Evolutionary conservation across 257 asterid species (phyloP).

Genomic region (Salvia miltiorrhiza): DNA sequence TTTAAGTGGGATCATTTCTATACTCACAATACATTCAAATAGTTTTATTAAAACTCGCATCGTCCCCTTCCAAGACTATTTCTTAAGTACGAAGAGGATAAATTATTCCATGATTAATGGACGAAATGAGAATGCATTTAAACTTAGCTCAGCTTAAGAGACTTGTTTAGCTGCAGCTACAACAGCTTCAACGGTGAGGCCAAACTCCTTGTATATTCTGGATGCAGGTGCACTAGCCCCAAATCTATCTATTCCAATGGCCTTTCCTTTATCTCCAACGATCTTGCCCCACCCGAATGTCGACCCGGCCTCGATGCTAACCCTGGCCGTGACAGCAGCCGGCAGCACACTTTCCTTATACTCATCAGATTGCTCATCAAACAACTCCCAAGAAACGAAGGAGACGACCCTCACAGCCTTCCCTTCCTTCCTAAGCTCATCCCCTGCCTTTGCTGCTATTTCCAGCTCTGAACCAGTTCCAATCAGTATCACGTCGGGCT

Average conservation of each 20-base stretch:
- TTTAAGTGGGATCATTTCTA: no score
- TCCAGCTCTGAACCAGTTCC: conserved; percentile 86
- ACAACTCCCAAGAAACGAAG: conserved; percentile 79
- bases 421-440: conserved; percentile 74
- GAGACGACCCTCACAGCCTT: conserved; percentile 78
- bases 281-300: conserved; percentile 73
- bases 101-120: no score
- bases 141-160: conserved; percentile 38
- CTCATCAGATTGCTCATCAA: conserved; percentile 59
- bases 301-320: conserved; percentile 80
- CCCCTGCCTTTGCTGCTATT: conserved; percentile 71
- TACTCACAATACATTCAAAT: no score
- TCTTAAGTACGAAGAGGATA: no score
- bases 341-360: conserved; percentile 84
- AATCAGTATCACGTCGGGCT: conserved; percentile 66
- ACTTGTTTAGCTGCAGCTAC: conserved; percentile 74
- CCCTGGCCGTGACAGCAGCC: conserved; percentile 59
- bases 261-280: conserved; percentile 65
- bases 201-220: conserved; percentile 69
- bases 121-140: no score
- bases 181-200: conserved; percentile 69
- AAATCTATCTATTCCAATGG: conserved; percentile 67
- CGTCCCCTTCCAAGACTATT: no score
- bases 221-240: conserved; percentile 89
- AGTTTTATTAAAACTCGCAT: no score